Conservation (phyloP, 2,329 filamentous ascomycete genomes). For the Daldinia sp. region DNA sequence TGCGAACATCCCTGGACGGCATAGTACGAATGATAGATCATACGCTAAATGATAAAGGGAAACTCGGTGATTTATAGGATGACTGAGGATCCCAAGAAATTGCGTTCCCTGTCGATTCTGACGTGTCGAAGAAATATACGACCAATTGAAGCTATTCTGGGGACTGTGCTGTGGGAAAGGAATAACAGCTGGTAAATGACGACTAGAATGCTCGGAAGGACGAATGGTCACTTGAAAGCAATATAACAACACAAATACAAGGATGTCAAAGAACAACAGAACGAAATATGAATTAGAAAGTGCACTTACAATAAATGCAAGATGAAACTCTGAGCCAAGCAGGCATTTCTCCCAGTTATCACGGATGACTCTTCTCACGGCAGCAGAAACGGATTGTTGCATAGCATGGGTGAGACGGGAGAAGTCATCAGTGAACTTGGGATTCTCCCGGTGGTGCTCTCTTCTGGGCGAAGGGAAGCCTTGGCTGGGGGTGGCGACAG, state of each 20-base stretch:
- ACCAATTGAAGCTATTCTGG: not conserved
- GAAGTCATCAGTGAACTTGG: slow-evolving; percentile 52
- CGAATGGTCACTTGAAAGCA: not conserved
- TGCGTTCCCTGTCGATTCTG: too few relatives aligned
- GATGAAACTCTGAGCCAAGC: slow-evolving; percentile 60
- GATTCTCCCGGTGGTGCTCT: slow-evolving; percentile 43
- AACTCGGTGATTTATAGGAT: not conserved
- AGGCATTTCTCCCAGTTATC: slow-evolving; percentile 61
- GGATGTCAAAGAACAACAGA: too few relatives aligned
- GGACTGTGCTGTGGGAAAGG: too few relatives aligned
- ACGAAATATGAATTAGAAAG: too few relatives aligned
- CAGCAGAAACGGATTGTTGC: slow-evolving; percentile 52
- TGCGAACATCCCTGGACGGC: not conserved
- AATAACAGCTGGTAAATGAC: too few relatives aligned
- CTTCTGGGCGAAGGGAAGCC: slow-evolving; percentile 50
- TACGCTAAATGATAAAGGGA: not conserved
- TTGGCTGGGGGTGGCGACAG: not conserved
- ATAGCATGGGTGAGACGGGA: slow-evolving; percentile 52
- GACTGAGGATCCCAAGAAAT: too few relatives aligned
- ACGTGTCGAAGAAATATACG: not conserved
- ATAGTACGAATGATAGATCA: not conserved
- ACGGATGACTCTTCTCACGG: slow-evolving; percentile 58
- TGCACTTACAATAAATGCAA: slow-evolving; percentile 60
- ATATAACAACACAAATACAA: not conserved
- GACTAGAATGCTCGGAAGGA: not conserved